Percentiles rank a stretch among this genome's conserved stretches.
Evolutionary conservation across 495 filamentous ascomycete species (phyloP).

Genomic region (Podospora comata): DNA sequence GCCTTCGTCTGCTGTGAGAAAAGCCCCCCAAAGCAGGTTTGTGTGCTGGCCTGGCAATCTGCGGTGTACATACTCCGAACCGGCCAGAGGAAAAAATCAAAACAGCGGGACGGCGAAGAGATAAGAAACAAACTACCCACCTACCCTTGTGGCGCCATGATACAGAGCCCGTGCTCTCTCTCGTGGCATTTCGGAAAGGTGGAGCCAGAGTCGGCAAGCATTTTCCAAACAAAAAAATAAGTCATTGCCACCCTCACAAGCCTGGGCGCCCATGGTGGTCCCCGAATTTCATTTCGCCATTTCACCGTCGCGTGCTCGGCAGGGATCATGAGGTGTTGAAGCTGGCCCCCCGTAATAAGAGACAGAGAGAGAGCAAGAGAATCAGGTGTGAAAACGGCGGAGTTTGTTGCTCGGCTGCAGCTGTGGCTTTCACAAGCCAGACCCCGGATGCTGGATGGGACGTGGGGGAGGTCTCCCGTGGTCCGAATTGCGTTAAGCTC

Average conservation of each 20-base stretch:
- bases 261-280: not conserved
- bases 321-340: slow-evolving; percentile 5
- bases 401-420: not conserved
- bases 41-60: not conserved
- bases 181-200: not conserved
- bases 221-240: not conserved
- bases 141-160: not conserved
- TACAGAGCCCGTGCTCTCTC: not conserved
- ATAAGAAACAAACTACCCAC: not conserved
- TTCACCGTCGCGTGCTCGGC: not conserved
- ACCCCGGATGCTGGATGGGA: not conserved
- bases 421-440: not conserved
- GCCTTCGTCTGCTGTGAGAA: not conserved
- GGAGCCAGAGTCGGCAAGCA: not conserved
- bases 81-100: not conserved
- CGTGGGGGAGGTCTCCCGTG: not conserved
- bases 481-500: slow-evolving; percentile 5
- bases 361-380: too few species aligned
- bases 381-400: slow-evolving; percentile 1
- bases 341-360: not conserved
- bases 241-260: not conserved
- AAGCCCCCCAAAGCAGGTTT: not conserved
- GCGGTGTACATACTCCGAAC: not conserved
- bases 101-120: not conserved
- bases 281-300: not conserved